A percentile compares a stretch with the other conserved stretches of the same genome.
phyloP scores from a whole-genome alignment of 768 basidiomycete genomes.

The Phylloporus sp. region DNA sequence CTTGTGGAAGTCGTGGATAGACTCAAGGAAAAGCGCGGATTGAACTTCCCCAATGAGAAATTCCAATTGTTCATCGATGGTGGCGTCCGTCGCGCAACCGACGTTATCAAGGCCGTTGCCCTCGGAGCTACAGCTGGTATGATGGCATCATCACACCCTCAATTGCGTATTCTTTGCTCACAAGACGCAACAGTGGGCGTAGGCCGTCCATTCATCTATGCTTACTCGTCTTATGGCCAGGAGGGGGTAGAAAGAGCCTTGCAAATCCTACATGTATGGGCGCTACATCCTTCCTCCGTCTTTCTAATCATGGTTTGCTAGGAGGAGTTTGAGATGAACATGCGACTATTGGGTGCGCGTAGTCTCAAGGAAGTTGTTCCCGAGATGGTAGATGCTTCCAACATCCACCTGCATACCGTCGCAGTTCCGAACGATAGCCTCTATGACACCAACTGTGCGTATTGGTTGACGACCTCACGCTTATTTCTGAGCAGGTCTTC shows the following conservation, averaged over 20 bases:
- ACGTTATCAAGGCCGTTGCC: constrained; percentile 84
- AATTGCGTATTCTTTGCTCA: constrained; percentile 6
- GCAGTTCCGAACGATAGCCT: constrained; percentile 68
- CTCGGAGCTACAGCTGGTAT: constrained; percentile 83
- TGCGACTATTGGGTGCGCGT: constrained; percentile 85
- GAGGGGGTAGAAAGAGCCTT: constrained; percentile 84
- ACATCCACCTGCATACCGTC: constrained; percentile 59
- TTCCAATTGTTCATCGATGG: constrained; percentile 92
- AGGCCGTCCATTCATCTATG: constrained; percentile 83
- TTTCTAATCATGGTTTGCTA: constrained; percentile 28
- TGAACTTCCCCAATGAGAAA: constrained; percentile 68
- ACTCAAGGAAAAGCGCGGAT: constrained; percentile 59
- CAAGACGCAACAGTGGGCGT: constrained; percentile 52
- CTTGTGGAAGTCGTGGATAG: constrained; percentile 78
- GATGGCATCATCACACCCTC: neutral
- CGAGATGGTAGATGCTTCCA: constrained; percentile 84
- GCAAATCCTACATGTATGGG: constrained; percentile 64
- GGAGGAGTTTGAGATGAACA: constrained; percentile 99
- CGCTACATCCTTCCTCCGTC: neutral
- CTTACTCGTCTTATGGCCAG: constrained; percentile 82
- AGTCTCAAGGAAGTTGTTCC: constrained; percentile 76
- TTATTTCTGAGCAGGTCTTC: neutral
- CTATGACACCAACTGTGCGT: constrained; percentile 78
- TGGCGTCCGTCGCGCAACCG: constrained; percentile 88
- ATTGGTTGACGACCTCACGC: neutral